phyloP scores from a whole-genome alignment of 139 green algal species.

The Closterium sp. region DNA sequence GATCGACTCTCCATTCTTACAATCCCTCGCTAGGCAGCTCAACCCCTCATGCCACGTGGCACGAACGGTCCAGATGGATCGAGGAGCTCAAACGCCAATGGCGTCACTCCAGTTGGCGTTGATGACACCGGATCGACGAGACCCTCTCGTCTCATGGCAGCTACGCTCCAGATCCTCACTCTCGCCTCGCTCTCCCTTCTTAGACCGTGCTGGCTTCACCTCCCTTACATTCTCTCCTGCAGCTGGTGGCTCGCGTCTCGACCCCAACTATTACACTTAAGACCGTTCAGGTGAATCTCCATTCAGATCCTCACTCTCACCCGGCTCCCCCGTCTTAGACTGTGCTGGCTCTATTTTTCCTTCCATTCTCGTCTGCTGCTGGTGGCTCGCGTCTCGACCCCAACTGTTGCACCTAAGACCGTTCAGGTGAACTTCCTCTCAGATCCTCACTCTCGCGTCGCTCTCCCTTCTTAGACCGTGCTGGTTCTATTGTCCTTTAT shows the following conservation, averaged over 20 bases:
- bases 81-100: not conserved
- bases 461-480: too few species aligned
- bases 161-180: not conserved
- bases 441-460: not conserved
- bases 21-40: not conserved
- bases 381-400: too few species aligned
- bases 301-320: too few species aligned
- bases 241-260: not conserved
- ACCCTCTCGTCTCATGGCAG: not conserved
- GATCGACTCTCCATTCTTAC: not conserved
- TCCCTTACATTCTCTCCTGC: not conserved
- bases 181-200: not conserved
- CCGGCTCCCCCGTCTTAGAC: too few species aligned
- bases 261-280: not conserved
- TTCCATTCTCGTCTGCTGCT: too few species aligned
- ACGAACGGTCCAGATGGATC: not conserved
- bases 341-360: too few species aligned
- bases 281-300: not conserved
- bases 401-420: too few species aligned
- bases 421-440: too few species aligned
- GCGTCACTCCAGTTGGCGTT: not conserved
- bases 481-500: too few species aligned
- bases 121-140: not conserved
- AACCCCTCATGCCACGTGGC: not conserved
- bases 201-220: not conserved